Evolutionary conservation across 164 flowering plant genomes (phyloP).

Genomic region (Paratinospora sagittata): DNA sequence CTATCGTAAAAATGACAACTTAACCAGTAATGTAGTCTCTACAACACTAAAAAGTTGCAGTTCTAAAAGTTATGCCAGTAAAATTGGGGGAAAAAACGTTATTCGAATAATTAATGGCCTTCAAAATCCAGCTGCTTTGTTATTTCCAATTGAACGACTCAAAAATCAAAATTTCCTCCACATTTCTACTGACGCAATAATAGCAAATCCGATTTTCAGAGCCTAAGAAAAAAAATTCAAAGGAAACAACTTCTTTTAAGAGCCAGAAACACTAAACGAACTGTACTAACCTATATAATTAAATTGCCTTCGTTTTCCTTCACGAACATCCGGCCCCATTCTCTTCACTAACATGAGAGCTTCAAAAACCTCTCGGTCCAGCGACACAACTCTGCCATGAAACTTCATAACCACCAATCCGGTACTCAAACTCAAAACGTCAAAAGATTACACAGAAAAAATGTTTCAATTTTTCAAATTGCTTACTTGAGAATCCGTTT

Average conservation of each 20-base stretch:
- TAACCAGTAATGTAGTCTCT: background rate
- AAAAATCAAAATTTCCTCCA: background rate
- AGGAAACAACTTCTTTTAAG: too few relatives aligned
- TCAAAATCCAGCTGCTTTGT: too few relatives aligned
- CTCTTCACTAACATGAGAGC: slow-evolving; percentile 77
- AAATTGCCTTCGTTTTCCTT: slow-evolving; percentile 81
- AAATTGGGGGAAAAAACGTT: too few relatives aligned
- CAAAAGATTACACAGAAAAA: background rate
- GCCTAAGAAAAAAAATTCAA: too few relatives aligned
- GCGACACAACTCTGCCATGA: slow-evolving; percentile 49
- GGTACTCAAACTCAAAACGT: background rate
- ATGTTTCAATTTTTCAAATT: too few relatives aligned
- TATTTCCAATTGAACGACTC: too few relatives aligned
- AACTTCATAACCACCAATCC: background rate
- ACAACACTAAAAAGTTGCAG: background rate
- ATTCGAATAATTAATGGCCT: too few relatives aligned
- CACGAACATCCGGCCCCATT: slow-evolving; percentile 64
- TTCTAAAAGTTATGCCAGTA: too few relatives aligned
- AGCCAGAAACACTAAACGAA: too few relatives aligned
- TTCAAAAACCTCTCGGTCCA: slow-evolving; percentile 60
- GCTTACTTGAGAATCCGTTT: slow-evolving; percentile 63
- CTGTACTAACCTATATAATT: slow-evolving; percentile 57
- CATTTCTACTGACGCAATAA: background rate
- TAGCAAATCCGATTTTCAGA: background rate
- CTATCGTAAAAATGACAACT: background rate